A percentile compares a stretch with the other conserved stretches of the same genome.
phyloP scores from a whole-genome alignment of 2,329 filamentous ascomycete genomes.

The Didymella arachidicola region DNA sequence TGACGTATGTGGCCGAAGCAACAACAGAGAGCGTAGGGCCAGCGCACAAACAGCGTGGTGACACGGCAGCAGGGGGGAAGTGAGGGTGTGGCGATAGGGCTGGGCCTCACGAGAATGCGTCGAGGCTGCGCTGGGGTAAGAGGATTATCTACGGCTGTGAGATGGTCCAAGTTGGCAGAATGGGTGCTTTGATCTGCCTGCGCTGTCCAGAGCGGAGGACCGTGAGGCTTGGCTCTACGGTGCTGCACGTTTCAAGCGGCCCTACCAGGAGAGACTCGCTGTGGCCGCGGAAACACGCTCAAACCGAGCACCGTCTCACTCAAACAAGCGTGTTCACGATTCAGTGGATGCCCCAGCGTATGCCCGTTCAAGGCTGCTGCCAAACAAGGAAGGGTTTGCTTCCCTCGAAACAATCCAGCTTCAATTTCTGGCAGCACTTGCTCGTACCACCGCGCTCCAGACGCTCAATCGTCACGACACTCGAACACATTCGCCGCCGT shows the following conservation, averaged over 20 bases:
- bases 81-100: slow-evolving; percentile 2
- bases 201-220: slow-evolving; percentile 15
- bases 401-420: slow-evolving; percentile 9
- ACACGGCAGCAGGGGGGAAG: slow-evolving; percentile 11
- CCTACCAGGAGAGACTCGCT: slow-evolving; percentile 7
- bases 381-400: slow-evolving; percentile 5
- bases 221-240: slow-evolving; percentile 10
- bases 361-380: slow-evolving; percentile 4
- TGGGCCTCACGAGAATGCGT: slow-evolving; percentile 12
- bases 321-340: slow-evolving; percentile 8
- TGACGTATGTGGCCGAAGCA: slow-evolving; percentile 29
- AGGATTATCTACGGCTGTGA: slow-evolving; percentile 4
- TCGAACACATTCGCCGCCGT: neutral
- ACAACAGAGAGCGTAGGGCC: slow-evolving; percentile 9
- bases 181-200: slow-evolving; percentile 11
- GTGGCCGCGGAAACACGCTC: slow-evolving; percentile 18
- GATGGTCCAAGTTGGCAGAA: slow-evolving; percentile 2
- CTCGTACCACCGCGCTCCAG: neutral
- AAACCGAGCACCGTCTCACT: slow-evolving; percentile 23
- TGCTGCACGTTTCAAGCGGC: slow-evolving; percentile 5
- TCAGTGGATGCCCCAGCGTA: slow-evolving; percentile 12
- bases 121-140: slow-evolving; percentile 13
- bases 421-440: neutral
- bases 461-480: neutral
- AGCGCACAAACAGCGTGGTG: slow-evolving; percentile 17